phyloP scores from a whole-genome alignment of 345 rosid species.

The Psidium guajava region DNA sequence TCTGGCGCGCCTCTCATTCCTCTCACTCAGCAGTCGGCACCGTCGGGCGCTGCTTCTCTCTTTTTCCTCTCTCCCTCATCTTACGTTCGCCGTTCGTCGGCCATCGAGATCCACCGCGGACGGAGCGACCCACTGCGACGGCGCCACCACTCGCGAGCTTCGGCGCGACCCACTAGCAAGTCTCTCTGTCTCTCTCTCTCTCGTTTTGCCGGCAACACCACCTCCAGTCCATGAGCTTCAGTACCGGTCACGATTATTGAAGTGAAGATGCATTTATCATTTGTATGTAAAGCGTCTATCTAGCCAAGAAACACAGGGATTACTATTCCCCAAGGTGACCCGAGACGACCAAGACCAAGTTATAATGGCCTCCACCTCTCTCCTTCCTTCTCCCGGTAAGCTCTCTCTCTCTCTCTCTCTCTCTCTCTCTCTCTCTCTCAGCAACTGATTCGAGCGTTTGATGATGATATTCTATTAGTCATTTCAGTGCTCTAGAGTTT shows the following conservation, averaged over 20 bases:
- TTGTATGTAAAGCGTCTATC: background rate
- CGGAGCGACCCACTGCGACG: background rate
- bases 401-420: background rate
- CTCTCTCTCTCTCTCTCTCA: background rate
- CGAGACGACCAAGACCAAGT: background rate
- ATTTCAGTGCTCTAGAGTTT: background rate
- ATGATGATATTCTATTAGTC: background rate
- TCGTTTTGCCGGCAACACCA: background rate
- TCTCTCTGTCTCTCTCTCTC: background rate
- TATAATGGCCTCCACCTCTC: constrained; percentile 15
- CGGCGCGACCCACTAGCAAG: background rate
- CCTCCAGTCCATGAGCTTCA: background rate
- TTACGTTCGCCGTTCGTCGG: background rate
- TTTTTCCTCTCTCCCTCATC: background rate
- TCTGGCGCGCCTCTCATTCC: background rate
- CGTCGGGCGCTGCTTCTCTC: background rate
- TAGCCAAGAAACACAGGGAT: background rate
- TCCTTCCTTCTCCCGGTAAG: constrained; percentile 16
- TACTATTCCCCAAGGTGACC: background rate
- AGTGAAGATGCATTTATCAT: background rate
- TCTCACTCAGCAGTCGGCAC: background rate
- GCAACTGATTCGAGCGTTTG: background rate
- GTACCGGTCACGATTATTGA: background rate
- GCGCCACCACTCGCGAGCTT: background rate
- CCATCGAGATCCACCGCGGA: background rate